Evolutionary conservation across 345 rosid species (phyloP).

Genomic region (Eucalyptus marginata): DNA sequence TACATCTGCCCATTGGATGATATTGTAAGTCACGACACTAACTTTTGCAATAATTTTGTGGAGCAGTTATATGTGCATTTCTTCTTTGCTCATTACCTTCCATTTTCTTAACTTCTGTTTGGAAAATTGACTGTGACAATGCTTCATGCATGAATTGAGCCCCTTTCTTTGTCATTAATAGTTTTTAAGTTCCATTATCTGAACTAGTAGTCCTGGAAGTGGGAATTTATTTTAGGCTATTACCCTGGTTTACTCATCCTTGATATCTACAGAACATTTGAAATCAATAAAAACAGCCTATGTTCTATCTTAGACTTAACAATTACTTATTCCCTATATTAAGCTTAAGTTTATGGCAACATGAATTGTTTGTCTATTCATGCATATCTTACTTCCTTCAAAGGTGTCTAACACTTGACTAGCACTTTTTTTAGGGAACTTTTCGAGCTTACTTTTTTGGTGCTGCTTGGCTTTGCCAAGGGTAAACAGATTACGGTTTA

Average conservation of each 20-base stretch:
- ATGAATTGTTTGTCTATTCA: neutral
- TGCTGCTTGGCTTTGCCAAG: neutral
- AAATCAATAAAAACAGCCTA: neutral
- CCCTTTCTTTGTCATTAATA: neutral
- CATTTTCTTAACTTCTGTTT: neutral
- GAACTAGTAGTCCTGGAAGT: neutral
- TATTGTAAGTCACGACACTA: neutral
- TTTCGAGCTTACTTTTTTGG: neutral
- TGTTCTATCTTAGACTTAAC: neutral
- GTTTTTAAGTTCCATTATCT: neutral
- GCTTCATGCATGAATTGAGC: neutral
- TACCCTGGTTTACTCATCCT: neutral
- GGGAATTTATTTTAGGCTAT: neutral
- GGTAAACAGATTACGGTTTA: neutral
- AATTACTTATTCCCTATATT: neutral
- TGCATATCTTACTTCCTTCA: neutral
- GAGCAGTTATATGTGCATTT: neutral
- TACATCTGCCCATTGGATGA: neutral
- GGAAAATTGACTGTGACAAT: neutral
- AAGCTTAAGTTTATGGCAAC: neutral
- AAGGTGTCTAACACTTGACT: neutral
- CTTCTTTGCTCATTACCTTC: neutral
- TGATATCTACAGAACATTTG: neutral
- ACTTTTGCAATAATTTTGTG: neutral
- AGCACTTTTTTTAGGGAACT: neutral